Base-by-base conservation (phyloP, 148 eudicot species). In the Spergularia bocconei region DNA sequence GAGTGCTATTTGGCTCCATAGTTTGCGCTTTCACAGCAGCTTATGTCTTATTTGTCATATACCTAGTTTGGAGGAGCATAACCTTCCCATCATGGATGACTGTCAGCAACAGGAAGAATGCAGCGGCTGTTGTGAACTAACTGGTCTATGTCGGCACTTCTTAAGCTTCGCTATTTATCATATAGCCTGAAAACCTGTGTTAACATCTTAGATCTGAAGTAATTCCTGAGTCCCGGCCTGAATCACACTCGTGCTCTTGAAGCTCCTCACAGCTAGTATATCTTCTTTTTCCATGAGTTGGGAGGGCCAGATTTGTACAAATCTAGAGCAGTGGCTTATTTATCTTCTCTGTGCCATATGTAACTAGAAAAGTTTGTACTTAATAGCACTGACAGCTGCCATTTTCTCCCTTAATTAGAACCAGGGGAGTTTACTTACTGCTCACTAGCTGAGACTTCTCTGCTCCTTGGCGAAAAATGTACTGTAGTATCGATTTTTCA, bases 1-100 rank as follows among this genome's bases (percentile, higher is more conserved):
- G 88, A 33, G 55, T 81, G 56, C 14, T 84, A 44, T 74, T 86
- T 63, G 82, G 83, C 48, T 74, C 82, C 64, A 20, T 80, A 60
- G 54, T 77, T 11, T 70, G 72, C 55, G 70, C 44, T 65, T 79
- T 81, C 66, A 63, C 86, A 12, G 67, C 56, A 3, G 85, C 85
- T 38, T 86, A 86, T 57, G 70, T 59, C 1, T 65, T 76, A 64
- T 86, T 85, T 73, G 66, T 88, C 11, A 2, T 79, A 8, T 88
- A 88, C 79, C 86, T 88, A 29, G 69, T 86, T 65, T 74, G 61
- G 56, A 83, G 84, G 38, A 66, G 87, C 48, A 65, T 85, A 15
- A 16, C 80, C 29, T 63, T 78, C 73, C 64, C 84, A 47, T 68
- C 82, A 3, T 83, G 83, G 86, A 64, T 83, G 39, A 63, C 67